Conservation (phyloP, 2,329 filamentous ascomycete genomes). For the Colletotrichum cordylinicola region DNA sequence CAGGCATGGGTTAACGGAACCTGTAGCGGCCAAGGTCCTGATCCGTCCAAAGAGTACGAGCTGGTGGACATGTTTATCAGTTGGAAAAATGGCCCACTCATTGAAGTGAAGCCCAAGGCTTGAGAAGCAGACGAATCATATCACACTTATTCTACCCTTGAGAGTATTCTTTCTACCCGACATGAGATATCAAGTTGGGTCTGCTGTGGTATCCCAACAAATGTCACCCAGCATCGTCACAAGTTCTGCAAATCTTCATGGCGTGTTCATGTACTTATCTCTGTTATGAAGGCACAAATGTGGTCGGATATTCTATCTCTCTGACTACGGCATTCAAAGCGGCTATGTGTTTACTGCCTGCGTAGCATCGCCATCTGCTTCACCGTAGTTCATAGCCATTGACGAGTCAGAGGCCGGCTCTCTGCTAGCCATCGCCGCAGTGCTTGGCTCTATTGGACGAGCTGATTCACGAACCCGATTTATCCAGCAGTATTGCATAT, state of each 20-base stretch:
- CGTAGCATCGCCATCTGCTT: background rate
- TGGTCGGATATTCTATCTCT: background rate
- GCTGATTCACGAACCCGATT: background rate
- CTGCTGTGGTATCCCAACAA: background rate
- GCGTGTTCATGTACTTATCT: accelerated
- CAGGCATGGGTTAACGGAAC: background rate
- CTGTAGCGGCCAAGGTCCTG: background rate
- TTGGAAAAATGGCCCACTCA: background rate
- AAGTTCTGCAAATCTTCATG: background rate
- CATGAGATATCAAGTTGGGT: background rate
- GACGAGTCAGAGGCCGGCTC: background rate
- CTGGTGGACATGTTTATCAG: slow-evolving; percentile 8
- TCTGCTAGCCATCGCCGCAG: background rate
- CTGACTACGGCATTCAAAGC: background rate
- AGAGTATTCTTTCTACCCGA: background rate
- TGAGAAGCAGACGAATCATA: background rate
- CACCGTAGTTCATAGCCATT: background rate
- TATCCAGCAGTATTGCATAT: background rate
- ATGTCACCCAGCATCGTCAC: background rate
- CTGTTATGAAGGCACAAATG: accelerated
- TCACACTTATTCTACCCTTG: background rate
- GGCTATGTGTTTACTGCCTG: background rate
- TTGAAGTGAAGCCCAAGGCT: background rate
- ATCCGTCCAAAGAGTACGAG: background rate
- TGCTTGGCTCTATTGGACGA: background rate